Base-by-base conservation (phyloP, 352 stramenopile species). In the Globisporangium okanoganense region DNA sequence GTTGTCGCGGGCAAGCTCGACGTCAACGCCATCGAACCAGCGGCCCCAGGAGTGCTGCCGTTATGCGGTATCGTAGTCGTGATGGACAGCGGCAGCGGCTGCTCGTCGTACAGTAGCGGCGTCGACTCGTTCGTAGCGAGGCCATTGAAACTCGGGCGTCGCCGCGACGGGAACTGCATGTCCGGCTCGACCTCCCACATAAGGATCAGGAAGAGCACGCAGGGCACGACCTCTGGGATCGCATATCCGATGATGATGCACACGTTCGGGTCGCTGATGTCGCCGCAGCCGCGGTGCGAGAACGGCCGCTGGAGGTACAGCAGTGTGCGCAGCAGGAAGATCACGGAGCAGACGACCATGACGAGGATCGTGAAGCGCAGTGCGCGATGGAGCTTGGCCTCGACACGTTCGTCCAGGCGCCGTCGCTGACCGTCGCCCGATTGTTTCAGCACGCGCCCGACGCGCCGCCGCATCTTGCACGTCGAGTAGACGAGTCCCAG, bases 151-250 rank as follows among this genome's bases (percentile, higher is more conserved):
- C 76, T 88, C 35, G 81, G 73, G 35, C 75, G 81, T 22, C 79
- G 62, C 4, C 76, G 65, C 1, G 80, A 78, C 31, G 77, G 78
- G 44, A 92, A 76, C 57, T 87, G 75, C 33, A 92, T 63, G 41
- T 82, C 75, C 13, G 85, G 82, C 51, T 95, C 83, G 31, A 93
- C 83, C 29, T 95, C 77, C 82, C 82, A 92, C 85, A 95, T 93
- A n/a, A 95, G 66, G 47, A 90, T 66, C 1, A 95, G 62, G 58
- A 95, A 95, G n/a, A 93, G 66, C 44, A 69, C 64, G 58, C 79
- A 88, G 0, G 85, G 83, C 25, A 93, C 65, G 48, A 91, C 71
- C 65, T 95, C 85, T 0, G 83, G 82, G 0, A 95, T 66, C 5
- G 69, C 75, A 47, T 93, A 92, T 18, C 83, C 85, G 10, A 95